phyloP scores from a whole-genome alignment of 2,329 filamentous ascomycete species.

The Phialophora macrospora region DNA sequence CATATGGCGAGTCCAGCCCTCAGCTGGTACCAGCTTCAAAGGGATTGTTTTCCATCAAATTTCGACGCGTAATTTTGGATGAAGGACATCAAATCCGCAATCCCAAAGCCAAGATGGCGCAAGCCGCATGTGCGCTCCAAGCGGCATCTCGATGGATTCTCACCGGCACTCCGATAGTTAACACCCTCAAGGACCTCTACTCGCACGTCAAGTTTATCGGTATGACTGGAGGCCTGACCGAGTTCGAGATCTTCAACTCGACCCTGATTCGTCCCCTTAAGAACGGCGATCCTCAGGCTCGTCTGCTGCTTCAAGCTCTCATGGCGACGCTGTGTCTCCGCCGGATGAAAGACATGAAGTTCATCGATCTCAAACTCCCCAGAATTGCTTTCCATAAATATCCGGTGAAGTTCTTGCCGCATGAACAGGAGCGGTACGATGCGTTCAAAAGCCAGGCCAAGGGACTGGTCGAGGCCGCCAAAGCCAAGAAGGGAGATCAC shows the following conservation, averaged over 20 bases:
- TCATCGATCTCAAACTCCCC: conserved; percentile 80
- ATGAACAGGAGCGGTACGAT: conserved; percentile 79
- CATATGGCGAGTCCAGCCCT: conserved; percentile 51
- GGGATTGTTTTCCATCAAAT: conserved; percentile 68
- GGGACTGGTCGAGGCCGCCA: conserved; percentile 58
- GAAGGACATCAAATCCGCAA: conserved; percentile 86
- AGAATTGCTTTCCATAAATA: conserved; percentile 78
- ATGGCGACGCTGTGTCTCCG: conserved; percentile 82
- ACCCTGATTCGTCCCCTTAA: conserved; percentile 72
- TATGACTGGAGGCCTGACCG: conserved; percentile 75
- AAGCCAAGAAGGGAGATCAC: conserved; percentile 52
- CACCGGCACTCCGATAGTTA: conserved; percentile 82
- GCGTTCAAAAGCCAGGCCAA: conserved; percentile 69
- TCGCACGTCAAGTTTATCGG: conserved; percentile 78
- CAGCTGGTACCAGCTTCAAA: conserved; percentile 49
- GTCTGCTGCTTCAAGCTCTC: conserved; percentile 71
- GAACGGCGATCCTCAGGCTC: conserved; percentile 61
- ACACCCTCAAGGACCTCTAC: conserved; percentile 79
- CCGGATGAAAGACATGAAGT: conserved; percentile 84
- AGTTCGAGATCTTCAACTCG: conserved; percentile 73
- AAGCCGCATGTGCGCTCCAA: conserved; percentile 69
- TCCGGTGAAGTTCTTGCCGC: conserved; percentile 70
- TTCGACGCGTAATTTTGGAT: conserved; percentile 80
- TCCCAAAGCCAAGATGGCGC: conserved; percentile 70
- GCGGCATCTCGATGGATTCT: conserved; percentile 78